Evolutionary conservation across 2,329 filamentous ascomycete species (phyloP), one percentile per base, ranked within the genome.

Genomic region (Calonectria montana): DNA sequence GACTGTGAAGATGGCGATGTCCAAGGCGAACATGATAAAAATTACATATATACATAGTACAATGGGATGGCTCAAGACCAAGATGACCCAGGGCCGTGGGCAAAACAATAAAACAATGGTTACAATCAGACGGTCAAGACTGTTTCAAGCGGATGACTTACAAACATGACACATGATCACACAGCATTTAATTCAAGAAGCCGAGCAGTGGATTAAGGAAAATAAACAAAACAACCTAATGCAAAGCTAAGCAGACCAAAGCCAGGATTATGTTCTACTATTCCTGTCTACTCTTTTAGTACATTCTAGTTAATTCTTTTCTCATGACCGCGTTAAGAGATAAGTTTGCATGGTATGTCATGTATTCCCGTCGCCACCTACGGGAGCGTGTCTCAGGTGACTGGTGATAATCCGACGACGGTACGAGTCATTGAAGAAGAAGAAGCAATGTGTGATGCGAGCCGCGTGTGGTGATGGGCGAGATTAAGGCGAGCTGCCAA

Each of bases 1-100:
- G 23, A 61, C 53, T 67, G 57, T 71, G 69, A 53, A 55, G 64
- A 61, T 53, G 63, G 69, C 68, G 66, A 53, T 62, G 69, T 64
- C 25, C 41, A 53, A 70, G 65, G 48, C 63, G 48, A 50, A 39
- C 37, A 68, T 45, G 41, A 57, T 29, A 59, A 53, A 53, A 55
- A 31, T 50, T 65, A 57, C 47, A 65, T 59, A 57, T 41, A 65
- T 59, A 65, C 70, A 61, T 35, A 48, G 53, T n/a, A n/a, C 53
- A 9, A 57, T 57, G 53, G 53, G 53, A 57, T 57, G 53, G 35
- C 53, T 31, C 53, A 31, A 57, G 53, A 41, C 57, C 23, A 39
- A 59, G 31, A 39, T 27, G 35, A 25, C 37, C 57, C 61, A 23
- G 16, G 39, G 43, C 9, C 27, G 18, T 43, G 37, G 47, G 41